These are phyloP conservation scores for Diaporthe citri DNA, from an alignment of 2,329 filamentous ascomycete species.

Conservation along the genomic window DNA sequence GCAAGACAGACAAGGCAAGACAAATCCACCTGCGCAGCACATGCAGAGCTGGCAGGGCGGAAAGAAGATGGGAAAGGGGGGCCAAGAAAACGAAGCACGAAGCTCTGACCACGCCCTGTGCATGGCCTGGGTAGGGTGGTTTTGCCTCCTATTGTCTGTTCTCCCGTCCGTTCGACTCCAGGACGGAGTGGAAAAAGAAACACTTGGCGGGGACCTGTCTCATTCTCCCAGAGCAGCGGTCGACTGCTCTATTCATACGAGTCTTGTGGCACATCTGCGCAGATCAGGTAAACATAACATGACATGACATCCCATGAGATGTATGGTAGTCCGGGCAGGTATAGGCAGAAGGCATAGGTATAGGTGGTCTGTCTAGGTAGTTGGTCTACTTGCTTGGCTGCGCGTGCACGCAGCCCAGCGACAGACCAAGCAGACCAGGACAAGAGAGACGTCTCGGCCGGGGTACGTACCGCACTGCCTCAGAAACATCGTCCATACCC, in stretches of 20 bases:
- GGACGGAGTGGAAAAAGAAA: constrained; percentile 16
- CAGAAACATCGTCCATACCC: constrained; percentile 17
- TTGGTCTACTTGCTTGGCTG: not conserved
- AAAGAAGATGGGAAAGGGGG: constrained; percentile 8
- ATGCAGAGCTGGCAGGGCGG: not conserved
- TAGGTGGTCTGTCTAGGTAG: not conserved
- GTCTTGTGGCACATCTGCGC: constrained; percentile 23
- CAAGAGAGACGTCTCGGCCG: not conserved
- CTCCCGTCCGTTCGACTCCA: constrained; percentile 15
- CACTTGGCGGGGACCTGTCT: constrained; percentile 24
- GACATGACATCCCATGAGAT: constrained; percentile 16
- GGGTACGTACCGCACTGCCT: constrained; percentile 25
- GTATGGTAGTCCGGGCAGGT: constrained; percentile 11
- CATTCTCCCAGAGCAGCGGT: constrained; percentile 14
- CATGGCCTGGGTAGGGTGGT: constrained; percentile 6
- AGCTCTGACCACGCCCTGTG: constrained; percentile 29
- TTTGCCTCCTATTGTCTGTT: constrained; percentile 11
- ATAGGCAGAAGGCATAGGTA: not conserved
- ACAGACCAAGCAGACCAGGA: not conserved
- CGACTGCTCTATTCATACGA: constrained; percentile 31
- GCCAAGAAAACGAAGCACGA: constrained; percentile 23
- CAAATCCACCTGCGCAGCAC: constrained; percentile 1
- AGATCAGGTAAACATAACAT: constrained; percentile 28
- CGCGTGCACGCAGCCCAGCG: not conserved
- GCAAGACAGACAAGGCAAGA: not conserved